phyloP scores from a whole-genome alignment of 2,329 filamentous ascomycete species.

The Sporothrix euskadiensis region DNA sequence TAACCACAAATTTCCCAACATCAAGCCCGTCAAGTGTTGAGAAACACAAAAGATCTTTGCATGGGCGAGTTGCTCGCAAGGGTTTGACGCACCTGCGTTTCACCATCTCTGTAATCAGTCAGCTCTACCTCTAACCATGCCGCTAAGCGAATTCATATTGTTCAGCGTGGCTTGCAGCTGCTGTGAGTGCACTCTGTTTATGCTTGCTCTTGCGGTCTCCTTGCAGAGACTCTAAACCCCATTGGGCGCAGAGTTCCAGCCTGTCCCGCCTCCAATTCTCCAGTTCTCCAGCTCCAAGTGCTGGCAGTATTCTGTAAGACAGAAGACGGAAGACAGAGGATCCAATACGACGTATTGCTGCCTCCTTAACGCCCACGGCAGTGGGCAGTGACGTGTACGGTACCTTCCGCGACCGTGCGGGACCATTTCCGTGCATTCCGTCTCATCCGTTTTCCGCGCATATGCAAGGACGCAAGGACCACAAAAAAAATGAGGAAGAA shows the following conservation, averaged over 20 bases:
- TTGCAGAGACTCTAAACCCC: neutral
- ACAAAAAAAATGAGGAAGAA: neutral
- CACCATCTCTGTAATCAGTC: neutral
- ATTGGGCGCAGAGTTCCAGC: neutral
- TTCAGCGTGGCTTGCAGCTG: neutral
- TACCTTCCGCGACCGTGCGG: neutral
- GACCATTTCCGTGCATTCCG: neutral
- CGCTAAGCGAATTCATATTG: neutral
- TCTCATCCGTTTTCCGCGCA: conserved; percentile 1
- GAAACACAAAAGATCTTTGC: neutral
- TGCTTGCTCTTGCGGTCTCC: neutral
- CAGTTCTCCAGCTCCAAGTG: too few species aligned
- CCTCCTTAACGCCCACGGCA: neutral
- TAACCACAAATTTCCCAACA: neutral
- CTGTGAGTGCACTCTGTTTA: neutral
- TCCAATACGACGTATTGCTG: neutral
- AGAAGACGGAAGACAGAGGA: too few species aligned
- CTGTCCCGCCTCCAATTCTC: neutral
- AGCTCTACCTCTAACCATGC: neutral
- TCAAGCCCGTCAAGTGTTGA: neutral
- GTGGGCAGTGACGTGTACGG: neutral
- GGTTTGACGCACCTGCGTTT: neutral
- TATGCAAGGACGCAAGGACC: neutral
- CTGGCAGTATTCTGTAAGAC: too few species aligned
- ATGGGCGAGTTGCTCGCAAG: neutral